These are phyloP conservation scores for Ogataea angusta DNA, from an alignment of 805 yeast genomes.

Conservation along the genomic window DNA sequence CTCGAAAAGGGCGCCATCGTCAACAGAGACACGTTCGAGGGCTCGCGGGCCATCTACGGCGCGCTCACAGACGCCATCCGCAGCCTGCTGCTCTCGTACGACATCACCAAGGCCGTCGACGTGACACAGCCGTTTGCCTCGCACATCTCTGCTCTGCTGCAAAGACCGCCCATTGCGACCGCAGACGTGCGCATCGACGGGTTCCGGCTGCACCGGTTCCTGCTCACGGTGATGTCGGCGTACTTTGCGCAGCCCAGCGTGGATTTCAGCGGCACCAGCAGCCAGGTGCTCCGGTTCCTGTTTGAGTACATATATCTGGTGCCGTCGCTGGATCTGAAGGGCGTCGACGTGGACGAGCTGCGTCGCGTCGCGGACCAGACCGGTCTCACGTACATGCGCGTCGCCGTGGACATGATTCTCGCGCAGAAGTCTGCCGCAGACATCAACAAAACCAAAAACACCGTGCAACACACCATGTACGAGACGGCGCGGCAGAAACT, in stretches of 20 bases:
- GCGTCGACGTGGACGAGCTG: constrained; percentile 29
- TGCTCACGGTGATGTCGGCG: constrained; percentile 32
- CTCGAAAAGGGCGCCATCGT: constrained; percentile 70
- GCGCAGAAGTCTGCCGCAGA: constrained; percentile 19
- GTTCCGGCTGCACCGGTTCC: constrained; percentile 38
- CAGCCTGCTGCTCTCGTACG: constrained; percentile 53
- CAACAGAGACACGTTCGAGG: constrained; percentile 79
- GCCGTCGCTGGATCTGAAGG: constrained; percentile 32
- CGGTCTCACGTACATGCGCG: constrained; percentile 37
- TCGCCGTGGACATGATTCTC: constrained; percentile 26
- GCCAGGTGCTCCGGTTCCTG: constrained; percentile 34
- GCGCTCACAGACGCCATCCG: constrained; percentile 69
- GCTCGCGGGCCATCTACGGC: constrained; percentile 73
- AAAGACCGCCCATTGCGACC: constrained; percentile 25
- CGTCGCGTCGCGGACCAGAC: constrained; percentile 34
- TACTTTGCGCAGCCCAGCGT: constrained; percentile 1
- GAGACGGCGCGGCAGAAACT: constrained; percentile 37
- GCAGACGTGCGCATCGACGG: constrained; percentile 33
- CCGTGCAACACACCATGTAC: constrained; percentile 32
- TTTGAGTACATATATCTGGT: constrained; percentile 27
- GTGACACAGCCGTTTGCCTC: constrained; percentile 68
- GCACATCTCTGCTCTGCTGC: constrained; percentile 52
- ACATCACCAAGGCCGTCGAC: constrained; percentile 67
- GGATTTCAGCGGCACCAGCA: constrained; percentile 15
- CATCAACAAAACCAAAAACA: constrained; percentile 33